Conservation (phyloP, 129 eudicot genomes). For the Tagetes patula region DNA sequence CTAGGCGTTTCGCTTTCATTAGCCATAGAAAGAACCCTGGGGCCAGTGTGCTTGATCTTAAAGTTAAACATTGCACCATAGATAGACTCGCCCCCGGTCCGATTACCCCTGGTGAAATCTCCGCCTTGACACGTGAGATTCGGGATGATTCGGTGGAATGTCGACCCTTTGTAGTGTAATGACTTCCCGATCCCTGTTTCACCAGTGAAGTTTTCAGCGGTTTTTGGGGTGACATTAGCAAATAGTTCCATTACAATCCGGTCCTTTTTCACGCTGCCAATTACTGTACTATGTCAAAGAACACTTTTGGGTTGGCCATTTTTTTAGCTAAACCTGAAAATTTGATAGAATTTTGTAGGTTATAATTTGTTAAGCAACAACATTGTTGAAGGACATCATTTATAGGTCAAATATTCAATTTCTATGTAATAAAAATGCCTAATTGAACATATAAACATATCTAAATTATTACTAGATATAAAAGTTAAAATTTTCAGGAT, state of each 20-base stretch:
- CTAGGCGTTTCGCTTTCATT: constrained; percentile 47
- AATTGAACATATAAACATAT: neutral
- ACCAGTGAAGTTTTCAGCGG: constrained; percentile 93
- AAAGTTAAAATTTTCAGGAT: too few species aligned
- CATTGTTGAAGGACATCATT: neutral
- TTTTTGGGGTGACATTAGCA: constrained; percentile 70
- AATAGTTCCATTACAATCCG: constrained; percentile 82
- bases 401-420: neutral
- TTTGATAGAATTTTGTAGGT: neutral
- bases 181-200: constrained; percentile 93
- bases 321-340: constrained; percentile 15
- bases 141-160: constrained; percentile 84
- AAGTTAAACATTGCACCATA: constrained; percentile 84
- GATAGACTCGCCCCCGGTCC: constrained; percentile 91
- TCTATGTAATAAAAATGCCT: neutral
- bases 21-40: constrained; percentile 89
- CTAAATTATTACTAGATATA: neutral
- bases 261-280: constrained; percentile 66
- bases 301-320: constrained; percentile 89
- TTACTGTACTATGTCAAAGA: constrained; percentile 71
- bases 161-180: constrained; percentile 85
- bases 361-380: neutral
- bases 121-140: constrained; percentile 95
- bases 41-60: constrained; percentile 59
- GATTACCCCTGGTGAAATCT: constrained; percentile 84